phyloP scores from a whole-genome alignment of 129 eudicot genomes.

The Mikania micrantha region DNA sequence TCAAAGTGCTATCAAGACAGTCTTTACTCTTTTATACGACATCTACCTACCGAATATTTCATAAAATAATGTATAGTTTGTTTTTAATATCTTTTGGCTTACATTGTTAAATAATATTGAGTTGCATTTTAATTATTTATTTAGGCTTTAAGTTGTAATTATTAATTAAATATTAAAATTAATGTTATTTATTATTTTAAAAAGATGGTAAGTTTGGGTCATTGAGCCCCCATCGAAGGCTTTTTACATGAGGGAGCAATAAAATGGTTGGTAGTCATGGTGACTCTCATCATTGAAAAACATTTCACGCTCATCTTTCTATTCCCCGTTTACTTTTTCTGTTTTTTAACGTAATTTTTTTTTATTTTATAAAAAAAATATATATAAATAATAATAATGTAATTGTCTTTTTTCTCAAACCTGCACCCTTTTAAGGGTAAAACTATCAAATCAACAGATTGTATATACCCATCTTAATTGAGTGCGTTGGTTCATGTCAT shows the following conservation, averaged over 20 bases:
- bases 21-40: neutral
- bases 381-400: neutral
- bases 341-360: neutral
- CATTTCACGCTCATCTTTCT: conserved; percentile 30
- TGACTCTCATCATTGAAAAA: conserved; percentile 29
- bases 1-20: conserved; percentile 8
- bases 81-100: neutral
- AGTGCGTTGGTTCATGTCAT: neutral
- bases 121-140: neutral
- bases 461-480: conserved; percentile 6
- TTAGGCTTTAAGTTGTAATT: neutral
- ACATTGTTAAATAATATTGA: neutral
- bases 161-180: no score
- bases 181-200: neutral
- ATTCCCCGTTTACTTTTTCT: neutral
- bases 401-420: neutral
- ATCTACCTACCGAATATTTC: conserved; percentile 18
- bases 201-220: neutral
- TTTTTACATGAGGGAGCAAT: conserved; percentile 21
- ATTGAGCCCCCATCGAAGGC: conserved; percentile 27
- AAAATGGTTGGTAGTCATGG: conserved; percentile 31
- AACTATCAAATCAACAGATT: neutral
- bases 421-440: neutral
- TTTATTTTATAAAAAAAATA: neutral
- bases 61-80: neutral